Conservation (phyloP, 768 basidiomycete species). For the Paxillus ammoniavirescens region DNA sequence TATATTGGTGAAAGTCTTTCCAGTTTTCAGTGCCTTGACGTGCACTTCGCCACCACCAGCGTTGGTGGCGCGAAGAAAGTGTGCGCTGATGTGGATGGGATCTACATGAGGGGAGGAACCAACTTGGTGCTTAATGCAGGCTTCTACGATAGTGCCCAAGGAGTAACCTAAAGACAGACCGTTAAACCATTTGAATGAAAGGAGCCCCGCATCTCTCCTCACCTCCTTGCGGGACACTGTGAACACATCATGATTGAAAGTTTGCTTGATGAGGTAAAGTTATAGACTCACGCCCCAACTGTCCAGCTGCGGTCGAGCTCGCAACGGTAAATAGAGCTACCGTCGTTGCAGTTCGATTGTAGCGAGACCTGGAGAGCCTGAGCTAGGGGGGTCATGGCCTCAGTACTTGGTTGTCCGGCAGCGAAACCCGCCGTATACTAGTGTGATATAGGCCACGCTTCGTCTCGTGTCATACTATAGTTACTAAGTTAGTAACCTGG, state of each 20-base stretch:
- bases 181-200: not conserved
- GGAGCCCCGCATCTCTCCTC: not conserved
- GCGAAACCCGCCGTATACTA: too few relatives aligned
- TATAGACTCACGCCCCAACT: slow-evolving; percentile 40
- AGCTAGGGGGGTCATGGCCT: slow-evolving; percentile 17
- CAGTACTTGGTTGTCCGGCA: too few relatives aligned
- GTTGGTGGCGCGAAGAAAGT: slow-evolving; percentile 50
- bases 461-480: too few relatives aligned
- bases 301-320: slow-evolving; percentile 47
- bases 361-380: slow-evolving; percentile 23
- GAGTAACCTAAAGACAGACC: slow-evolving; percentile 47
- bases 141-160: slow-evolving; percentile 52
- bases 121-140: slow-evolving; percentile 52
- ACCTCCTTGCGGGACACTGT: slow-evolving; percentile 58
- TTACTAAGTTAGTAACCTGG: too few relatives aligned
- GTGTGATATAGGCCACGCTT: too few relatives aligned
- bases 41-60: slow-evolving; percentile 44
- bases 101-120: slow-evolving; percentile 45
- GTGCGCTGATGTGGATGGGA: slow-evolving; percentile 58
- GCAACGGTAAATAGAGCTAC: slow-evolving; percentile 22
- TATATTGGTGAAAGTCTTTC: slow-evolving; percentile 57
- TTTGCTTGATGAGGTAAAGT: slow-evolving; percentile 3
- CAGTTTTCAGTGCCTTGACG: slow-evolving; percentile 46
- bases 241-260: not conserved
- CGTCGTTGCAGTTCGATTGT: slow-evolving; percentile 19